A percentile compares a stretch with the other conserved stretches of the same genome.
These are phyloP conservation scores for Clarireedia homoeocarpa DNA, from an alignment of 2,329 filamentous ascomycete genomes.

Conservation along the genomic window DNA sequence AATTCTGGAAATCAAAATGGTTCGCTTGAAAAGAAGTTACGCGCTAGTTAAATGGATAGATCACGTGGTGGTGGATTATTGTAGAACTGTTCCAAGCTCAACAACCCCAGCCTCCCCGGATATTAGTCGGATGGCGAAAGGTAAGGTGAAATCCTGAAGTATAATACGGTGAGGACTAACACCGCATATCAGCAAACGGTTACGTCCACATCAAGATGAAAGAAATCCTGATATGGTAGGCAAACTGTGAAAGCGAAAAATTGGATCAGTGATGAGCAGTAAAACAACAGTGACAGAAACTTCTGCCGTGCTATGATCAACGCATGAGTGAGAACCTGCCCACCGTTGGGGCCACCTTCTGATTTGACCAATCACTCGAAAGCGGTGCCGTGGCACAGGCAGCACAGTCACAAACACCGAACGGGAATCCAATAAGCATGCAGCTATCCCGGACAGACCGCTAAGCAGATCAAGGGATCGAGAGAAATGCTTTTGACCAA, in stretches of 20 bases:
- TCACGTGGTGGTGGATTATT: constrained; percentile 10
- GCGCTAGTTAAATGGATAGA: constrained; percentile 5
- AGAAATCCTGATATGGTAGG: not conserved
- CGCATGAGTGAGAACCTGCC: constrained; percentile 12
- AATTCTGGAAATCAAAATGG: constrained; percentile 15
- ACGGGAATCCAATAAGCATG: constrained; percentile 18
- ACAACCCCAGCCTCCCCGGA: constrained; percentile 8
- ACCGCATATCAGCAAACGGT: not conserved
- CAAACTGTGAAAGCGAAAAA: not conserved
- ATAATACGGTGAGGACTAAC: not conserved
- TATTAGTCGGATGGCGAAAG: constrained; percentile 7
- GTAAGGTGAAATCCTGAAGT: constrained; percentile 4
- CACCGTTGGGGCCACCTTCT: constrained; percentile 7
- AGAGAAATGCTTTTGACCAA: constrained; percentile 17
- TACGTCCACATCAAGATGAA: not conserved
- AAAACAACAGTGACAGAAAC: constrained; percentile 14
- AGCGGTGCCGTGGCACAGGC: constrained; percentile 19
- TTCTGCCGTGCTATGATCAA: constrained; percentile 20
- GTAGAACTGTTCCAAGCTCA: constrained; percentile 8
- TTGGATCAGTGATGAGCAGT: constrained; percentile 8
- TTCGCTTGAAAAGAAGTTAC: constrained; percentile 13
- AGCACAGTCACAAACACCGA: constrained; percentile 25
- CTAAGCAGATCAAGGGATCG: constrained; percentile 12
- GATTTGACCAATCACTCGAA: constrained; percentile 13
- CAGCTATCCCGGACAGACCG: constrained; percentile 9